Base-by-base conservation (phyloP, 306 rosid species). In the Cajanus cajan region DNA sequence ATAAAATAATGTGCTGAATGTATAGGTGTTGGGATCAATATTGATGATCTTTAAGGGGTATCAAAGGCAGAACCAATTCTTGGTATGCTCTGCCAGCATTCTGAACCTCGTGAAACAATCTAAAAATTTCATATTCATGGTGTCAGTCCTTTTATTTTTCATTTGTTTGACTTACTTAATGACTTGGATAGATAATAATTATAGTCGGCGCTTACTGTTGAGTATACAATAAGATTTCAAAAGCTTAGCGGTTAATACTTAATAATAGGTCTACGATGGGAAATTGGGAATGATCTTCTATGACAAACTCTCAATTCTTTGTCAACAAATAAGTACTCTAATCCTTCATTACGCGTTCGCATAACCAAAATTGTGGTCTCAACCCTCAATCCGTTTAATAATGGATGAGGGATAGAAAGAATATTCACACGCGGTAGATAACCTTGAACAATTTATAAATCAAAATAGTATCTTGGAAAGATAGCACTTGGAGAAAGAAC, bases 401-500 rank as follows among this genome's bases (percentile, higher is more conserved):
- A 48, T 48, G 2, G 10, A 40, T 16, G 40, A 57, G 1, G 59
- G 16, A 59, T 14, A 16, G 40, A 4, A 34, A 76, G n/a, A 28
- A 77, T n/a, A 47, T 39, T 37, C 48, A 47, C 21, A 25, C 9
- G 33, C 4, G 48, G 50, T 41, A 11, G 15, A 13, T 10, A 51
- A 52, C 12, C 65, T 13, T 10, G 4, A 28, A 44, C 58, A 75
- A 45, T 58, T 44, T 16, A 50, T 70, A 34, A 67, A 81, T 16
- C 65, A 73, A 54, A 21, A 68, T 15, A 80, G 15, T 41, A 8
- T 52, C 69, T 66, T 16, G 34, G 34, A 76, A 76, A 50, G 36
- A 33, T 19, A 57, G 36, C 28, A 34, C 45, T 13, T 14, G 37
- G 21, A 66, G 34, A 25, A 54, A 28, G 31, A 28, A 28, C 37